Evolutionary conservation across 306 rosid genomes (phyloP).

Genomic region (Sesbania bispinosa): DNA sequence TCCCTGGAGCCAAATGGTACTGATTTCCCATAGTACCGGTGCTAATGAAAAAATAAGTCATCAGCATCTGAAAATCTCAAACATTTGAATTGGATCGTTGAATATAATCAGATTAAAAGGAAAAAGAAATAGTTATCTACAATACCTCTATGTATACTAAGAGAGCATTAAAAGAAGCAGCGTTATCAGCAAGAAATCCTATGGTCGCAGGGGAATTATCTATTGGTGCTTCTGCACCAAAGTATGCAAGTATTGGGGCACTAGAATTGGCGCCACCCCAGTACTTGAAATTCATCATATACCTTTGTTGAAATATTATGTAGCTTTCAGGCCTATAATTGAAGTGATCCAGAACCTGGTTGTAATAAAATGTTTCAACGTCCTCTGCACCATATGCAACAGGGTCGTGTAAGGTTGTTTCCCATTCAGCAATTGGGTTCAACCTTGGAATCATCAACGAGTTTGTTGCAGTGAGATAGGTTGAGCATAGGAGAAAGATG

Average conservation of each 20-base stretch:
- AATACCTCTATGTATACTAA: not conserved
- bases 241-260: not conserved
- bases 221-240: not conserved
- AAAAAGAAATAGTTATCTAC: too few relatives aligned
- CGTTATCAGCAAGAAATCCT: not conserved
- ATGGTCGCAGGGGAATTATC: not conserved
- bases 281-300: not conserved
- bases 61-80: not conserved
- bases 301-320: not conserved
- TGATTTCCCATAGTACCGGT: slow-evolving; percentile 69
- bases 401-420: slow-evolving; percentile 17
- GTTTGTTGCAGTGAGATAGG: slow-evolving; percentile 19
- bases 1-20: slow-evolving; percentile 62
- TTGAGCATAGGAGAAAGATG: slow-evolving; percentile 19
- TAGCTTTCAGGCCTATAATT: not conserved
- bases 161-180: not conserved
- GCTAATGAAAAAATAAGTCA: slow-evolving; percentile 31
- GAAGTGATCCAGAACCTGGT: not conserved
- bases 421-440: slow-evolving; percentile 39
- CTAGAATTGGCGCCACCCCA: not conserved
- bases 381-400: not conserved
- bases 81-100: not conserved
- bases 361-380: not conserved
- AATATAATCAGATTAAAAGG: too few relatives aligned
- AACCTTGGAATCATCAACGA: slow-evolving; percentile 45